Evolutionary conservation across 164 flowering plant genomes (phyloP).

Genomic region (Macadamia tetraphylla): DNA sequence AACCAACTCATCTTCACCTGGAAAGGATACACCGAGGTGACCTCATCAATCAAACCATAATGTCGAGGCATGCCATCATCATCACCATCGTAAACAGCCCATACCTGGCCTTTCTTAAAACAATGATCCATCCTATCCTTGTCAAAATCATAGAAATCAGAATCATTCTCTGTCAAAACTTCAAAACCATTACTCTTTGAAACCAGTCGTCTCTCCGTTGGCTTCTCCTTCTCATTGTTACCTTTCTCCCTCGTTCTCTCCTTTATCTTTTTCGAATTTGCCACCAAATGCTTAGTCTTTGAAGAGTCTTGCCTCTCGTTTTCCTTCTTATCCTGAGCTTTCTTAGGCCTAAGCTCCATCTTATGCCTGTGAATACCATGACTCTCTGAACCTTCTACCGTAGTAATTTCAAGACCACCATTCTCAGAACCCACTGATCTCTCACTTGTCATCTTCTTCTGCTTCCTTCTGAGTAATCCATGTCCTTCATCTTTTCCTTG

Average conservation of each 20-base stretch:
- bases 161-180: slow-evolving; percentile 62
- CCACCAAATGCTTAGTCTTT: background rate
- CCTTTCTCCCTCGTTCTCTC: background rate
- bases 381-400: background rate
- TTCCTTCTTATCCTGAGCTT: slow-evolving; percentile 5
- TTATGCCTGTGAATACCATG: background rate
- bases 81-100: slow-evolving; percentile 83
- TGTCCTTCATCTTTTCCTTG: slow-evolving; percentile 17
- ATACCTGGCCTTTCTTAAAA: slow-evolving; percentile 78
- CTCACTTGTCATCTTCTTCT: slow-evolving; percentile 6
- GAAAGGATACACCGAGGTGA: slow-evolving; percentile 65
- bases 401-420: background rate
- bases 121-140: slow-evolving; percentile 68
- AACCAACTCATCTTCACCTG: slow-evolving; percentile 71
- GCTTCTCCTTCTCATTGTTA: background rate
- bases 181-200: slow-evolving; percentile 27
- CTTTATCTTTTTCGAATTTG: background rate
- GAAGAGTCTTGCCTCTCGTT: background rate
- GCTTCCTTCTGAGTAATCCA: slow-evolving; percentile 7
- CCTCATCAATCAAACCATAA: slow-evolving; percentile 73
- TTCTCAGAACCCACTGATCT: background rate
- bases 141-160: slow-evolving; percentile 87
- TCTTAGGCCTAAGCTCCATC: slow-evolving; percentile 14
- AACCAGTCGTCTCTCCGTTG: background rate
- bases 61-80: slow-evolving; percentile 92